These are phyloP conservation scores for Trebouxia sp. DNA, from an alignment of 139 green algal genomes.

Conservation along the genomic window DNA sequence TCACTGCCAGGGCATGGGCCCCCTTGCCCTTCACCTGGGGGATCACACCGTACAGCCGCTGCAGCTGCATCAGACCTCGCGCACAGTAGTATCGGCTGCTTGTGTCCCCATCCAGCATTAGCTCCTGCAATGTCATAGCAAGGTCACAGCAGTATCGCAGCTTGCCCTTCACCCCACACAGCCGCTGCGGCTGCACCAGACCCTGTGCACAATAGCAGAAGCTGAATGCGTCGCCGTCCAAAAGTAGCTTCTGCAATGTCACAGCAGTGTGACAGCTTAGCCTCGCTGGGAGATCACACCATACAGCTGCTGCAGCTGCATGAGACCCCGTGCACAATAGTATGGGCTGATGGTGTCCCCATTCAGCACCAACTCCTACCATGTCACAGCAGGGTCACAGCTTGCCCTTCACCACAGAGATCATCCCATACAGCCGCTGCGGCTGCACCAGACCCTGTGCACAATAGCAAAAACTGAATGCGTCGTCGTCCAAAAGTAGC, in stretches of 20 bases:
- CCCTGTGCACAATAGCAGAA: too few species aligned
- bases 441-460: not conserved
- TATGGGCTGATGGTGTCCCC: too few species aligned
- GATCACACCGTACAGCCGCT: slow-evolving; percentile 73
- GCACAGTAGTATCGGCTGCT: slow-evolving; percentile 72
- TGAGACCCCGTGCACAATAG: too few species aligned
- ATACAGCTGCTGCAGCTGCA: too few species aligned
- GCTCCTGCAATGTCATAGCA: not conserved
- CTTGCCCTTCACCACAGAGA: not conserved
- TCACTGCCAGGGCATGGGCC: slow-evolving; percentile 62
- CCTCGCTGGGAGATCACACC: too few species aligned
- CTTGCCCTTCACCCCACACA: not conserved
- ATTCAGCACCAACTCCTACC: not conserved
- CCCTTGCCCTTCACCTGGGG: slow-evolving; percentile 79
- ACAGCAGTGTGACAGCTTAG: too few species aligned
- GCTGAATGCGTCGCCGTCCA: too few species aligned
- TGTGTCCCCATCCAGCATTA: slow-evolving; percentile 68
- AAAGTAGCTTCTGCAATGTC: too few species aligned
- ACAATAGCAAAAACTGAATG: too few species aligned
- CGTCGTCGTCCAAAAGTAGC: too few species aligned
- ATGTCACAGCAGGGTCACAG: slow-evolving; percentile 2
- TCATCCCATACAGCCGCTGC: not conserved
- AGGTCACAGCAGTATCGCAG: not conserved
- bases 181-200: not conserved
- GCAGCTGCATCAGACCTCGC: slow-evolving; percentile 70